These are phyloP conservation scores for Polygonum aviculare DNA, from an alignment of 148 eudicot species.

Conservation along the genomic window DNA sequence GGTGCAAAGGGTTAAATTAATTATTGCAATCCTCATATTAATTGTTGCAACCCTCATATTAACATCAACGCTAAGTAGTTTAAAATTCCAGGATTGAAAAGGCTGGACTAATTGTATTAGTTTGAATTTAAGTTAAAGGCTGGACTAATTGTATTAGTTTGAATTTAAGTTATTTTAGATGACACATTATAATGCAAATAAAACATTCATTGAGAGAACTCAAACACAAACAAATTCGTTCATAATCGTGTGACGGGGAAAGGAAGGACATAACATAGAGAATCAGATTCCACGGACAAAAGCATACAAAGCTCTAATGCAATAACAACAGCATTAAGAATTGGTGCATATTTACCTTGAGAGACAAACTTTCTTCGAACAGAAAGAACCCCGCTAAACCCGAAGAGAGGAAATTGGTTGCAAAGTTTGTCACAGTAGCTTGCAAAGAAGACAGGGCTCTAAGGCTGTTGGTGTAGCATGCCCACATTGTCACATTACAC, in stretches of 20 bases:
- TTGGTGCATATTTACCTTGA: slow-evolving; percentile 40
- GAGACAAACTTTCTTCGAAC: slow-evolving; percentile 62
- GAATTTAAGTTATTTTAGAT: no score
- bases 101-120: background rate
- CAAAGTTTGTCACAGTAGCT: slow-evolving; percentile 93
- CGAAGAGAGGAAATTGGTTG: slow-evolving; percentile 81
- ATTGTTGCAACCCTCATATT: background rate
- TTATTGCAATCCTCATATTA: background rate
- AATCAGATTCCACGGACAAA: background rate
- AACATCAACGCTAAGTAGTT: background rate
- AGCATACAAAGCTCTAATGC: background rate
- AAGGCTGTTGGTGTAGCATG: slow-evolving; percentile 89
- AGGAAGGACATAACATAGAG: background rate
- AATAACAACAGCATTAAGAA: background rate
- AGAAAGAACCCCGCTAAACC: slow-evolving; percentile 87
- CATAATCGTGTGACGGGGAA: background rate
- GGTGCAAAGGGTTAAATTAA: background rate
- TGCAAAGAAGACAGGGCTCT: slow-evolving; percentile 87
- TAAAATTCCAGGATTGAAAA: background rate
- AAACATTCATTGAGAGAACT: no score
- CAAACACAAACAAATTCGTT: background rate
- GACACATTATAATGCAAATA: no score
- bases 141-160: background rate
- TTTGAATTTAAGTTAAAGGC: background rate
- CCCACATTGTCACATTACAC: slow-evolving; percentile 93